Percentiles rank a stretch among this genome's conserved stretches.
These are phyloP conservation scores for Endothia cerciana DNA, from an alignment of 2,329 filamentous ascomycete species.

Conservation along the genomic window DNA sequence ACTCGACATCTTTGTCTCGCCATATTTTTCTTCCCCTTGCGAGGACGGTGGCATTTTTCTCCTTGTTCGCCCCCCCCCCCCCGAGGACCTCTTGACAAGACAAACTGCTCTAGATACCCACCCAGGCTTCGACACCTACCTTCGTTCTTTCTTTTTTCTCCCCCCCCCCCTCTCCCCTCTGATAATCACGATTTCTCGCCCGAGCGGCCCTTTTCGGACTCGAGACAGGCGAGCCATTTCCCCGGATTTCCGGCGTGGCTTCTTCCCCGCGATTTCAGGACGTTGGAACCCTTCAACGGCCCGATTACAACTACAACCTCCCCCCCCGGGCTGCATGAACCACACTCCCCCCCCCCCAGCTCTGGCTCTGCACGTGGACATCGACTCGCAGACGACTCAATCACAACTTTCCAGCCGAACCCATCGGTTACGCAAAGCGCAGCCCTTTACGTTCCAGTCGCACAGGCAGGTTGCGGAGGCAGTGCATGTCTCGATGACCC, in stretches of 20 bases:
- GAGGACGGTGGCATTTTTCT: slow-evolving; percentile 8
- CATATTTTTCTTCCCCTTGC: slow-evolving; percentile 6
- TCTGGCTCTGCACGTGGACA: slow-evolving; percentile 14
- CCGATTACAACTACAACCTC: slow-evolving; percentile 23
- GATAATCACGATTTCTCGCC: slow-evolving; percentile 15
- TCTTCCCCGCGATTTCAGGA: slow-evolving; percentile 28
- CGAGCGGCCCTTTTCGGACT: slow-evolving; percentile 12
- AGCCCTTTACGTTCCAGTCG: not conserved
- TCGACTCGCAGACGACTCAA: not conserved
- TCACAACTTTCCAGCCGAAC: slow-evolving; percentile 1
- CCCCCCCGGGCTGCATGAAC: slow-evolving; percentile 25
- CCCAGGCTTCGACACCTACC: not conserved
- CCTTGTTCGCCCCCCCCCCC: not conserved
- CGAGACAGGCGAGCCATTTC: slow-evolving; percentile 21
- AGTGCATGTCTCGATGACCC: not conserved
- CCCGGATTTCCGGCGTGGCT: slow-evolving; percentile 25
- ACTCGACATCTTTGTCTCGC: slow-evolving; percentile 18
- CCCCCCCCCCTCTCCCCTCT: not conserved
- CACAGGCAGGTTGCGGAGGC: not conserved
- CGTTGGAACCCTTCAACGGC: slow-evolving; percentile 26
- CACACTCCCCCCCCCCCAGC: slow-evolving; percentile 22
- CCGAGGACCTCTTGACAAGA: not conserved
- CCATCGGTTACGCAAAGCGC: not conserved
- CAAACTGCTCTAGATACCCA: not conserved
- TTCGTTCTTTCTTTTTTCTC: slow-evolving; percentile 2